Conservation (phyloP, 129 eudicot species). For the Mikania micrantha region DNA sequence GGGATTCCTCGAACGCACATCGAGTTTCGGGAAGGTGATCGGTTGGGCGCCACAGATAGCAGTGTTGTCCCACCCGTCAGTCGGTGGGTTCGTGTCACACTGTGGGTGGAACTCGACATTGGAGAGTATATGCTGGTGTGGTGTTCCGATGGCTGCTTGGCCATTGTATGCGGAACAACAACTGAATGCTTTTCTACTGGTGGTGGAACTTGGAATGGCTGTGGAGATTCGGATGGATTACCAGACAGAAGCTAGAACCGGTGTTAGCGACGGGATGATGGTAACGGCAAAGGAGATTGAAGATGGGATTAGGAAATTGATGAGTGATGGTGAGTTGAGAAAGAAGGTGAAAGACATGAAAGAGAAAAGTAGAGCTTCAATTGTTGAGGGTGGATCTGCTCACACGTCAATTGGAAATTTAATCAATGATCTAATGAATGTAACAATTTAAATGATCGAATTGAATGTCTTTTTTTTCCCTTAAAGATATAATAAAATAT, state of each 20-base stretch:
- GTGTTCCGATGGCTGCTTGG: not conserved
- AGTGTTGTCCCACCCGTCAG: not conserved
- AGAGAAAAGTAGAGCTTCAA: conserved; percentile 24
- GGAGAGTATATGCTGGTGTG: conserved; percentile 3
- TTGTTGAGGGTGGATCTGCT: conserved; percentile 33
- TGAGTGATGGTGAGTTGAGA: conserved; percentile 9
- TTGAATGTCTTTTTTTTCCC: too few species aligned
- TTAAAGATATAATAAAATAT: too few species aligned
- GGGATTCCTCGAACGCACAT: not conserved
- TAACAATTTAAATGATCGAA: too few species aligned
- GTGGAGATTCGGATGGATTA: conserved; percentile 19
- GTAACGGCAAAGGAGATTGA: conserved; percentile 27
- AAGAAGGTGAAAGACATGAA: conserved; percentile 28
- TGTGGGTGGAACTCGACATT: conserved; percentile 3
- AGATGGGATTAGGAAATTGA: conserved; percentile 10
- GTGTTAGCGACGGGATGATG: not conserved
- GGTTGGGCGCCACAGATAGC: conserved; percentile 3
- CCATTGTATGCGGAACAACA: conserved; percentile 11
- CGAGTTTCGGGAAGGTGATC: not conserved
- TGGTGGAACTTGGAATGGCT: conserved; percentile 27
- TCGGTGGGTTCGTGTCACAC: not conserved
- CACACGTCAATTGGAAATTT: conserved; percentile 8
- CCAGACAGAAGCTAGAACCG: not conserved
- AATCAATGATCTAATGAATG: not conserved
- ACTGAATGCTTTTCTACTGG: conserved; percentile 22